Conservation (phyloP, 73 alveolate species). For the Blepharisma japonicum region DNA sequence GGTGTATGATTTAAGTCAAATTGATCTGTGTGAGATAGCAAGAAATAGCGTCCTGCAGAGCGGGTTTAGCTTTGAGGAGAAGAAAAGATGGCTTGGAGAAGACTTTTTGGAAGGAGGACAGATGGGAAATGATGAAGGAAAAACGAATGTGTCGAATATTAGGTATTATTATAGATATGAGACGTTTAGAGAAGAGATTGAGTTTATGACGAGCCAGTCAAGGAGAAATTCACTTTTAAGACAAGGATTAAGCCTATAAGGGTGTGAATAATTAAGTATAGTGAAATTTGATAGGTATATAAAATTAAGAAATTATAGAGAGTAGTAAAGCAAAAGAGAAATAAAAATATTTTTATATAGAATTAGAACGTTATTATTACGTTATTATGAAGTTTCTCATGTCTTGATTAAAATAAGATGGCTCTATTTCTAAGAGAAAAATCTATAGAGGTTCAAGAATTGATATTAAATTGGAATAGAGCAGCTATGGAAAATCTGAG, state of each 20-base stretch:
- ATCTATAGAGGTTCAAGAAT: no score
- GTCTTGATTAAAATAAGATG: no score
- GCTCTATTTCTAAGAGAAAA: no score
- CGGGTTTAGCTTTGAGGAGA: conserved; percentile 24
- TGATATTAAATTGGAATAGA: conserved; percentile 4
- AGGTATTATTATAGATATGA: conserved; percentile 24
- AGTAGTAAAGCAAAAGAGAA: no score
- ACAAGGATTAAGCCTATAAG: no score
- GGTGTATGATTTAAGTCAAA: neutral
- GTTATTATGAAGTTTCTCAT: no score
- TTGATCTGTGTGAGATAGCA: conserved; percentile 37
- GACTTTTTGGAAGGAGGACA: conserved; percentile 19
- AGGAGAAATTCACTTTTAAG: neutral
- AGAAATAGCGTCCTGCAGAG: conserved; percentile 31
- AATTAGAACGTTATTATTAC: no score
- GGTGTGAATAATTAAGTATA: no score
- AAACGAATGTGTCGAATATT: conserved; percentile 11
- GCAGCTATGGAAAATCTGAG: conserved; percentile 2
- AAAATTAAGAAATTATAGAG: no score
- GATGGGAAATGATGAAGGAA: neutral
- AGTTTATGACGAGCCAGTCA: conserved; percentile 16
- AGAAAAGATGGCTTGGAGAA: conserved; percentile 32
- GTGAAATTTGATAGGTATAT: no score
- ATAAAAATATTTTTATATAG: no score
- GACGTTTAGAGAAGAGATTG: conserved; percentile 23